Percentiles rank a stretch among this genome's conserved stretches.
Conservation (phyloP, 805 yeast genomes). For the Zygoascus biomembranicola region DNA sequence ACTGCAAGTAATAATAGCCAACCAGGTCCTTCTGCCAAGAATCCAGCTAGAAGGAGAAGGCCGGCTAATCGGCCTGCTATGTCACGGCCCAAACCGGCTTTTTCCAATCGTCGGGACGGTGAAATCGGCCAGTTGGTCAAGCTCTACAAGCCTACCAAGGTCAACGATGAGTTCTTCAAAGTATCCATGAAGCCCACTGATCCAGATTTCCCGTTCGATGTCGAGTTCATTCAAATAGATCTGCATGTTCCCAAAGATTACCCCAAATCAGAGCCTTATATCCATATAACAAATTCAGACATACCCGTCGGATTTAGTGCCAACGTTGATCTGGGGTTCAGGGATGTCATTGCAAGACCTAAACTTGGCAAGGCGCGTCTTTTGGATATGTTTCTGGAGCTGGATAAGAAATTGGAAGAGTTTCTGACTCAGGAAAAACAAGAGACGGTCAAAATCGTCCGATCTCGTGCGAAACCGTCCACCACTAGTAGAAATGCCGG, state of each 20-base stretch:
- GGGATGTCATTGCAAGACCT: conserved; percentile 30
- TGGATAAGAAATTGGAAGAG: conserved; percentile 51
- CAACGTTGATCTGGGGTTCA: conserved; percentile 61
- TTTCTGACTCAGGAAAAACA: conserved; percentile 52
- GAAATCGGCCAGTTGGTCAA: conserved; percentile 4
- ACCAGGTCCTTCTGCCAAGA: background rate
- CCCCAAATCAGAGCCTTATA: conserved; percentile 43
- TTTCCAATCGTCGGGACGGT: conserved; percentile 2
- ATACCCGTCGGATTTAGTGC: conserved; percentile 62
- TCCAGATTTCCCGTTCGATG: conserved; percentile 65
- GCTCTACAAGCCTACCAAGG: background rate
- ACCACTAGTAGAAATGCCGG: background rate
- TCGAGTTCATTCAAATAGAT: conserved; percentile 44
- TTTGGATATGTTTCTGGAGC: conserved; percentile 43
- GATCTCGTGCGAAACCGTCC: background rate
- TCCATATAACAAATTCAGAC: conserved; percentile 54
- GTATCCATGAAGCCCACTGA: conserved; percentile 42
- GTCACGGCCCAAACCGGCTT: conserved; percentile 9
- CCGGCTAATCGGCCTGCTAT: conserved; percentile 9
- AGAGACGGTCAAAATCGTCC: conserved; percentile 53
- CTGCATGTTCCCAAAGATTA: conserved; percentile 48
- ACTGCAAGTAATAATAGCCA: background rate
- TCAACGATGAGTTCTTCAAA: conserved; percentile 3
- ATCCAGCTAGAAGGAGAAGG: background rate
- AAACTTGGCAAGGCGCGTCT: conserved; percentile 34